Base-by-base conservation (phyloP, 1,284 basidiomycete genomes). In the Rhodotorula sp. region DNA sequence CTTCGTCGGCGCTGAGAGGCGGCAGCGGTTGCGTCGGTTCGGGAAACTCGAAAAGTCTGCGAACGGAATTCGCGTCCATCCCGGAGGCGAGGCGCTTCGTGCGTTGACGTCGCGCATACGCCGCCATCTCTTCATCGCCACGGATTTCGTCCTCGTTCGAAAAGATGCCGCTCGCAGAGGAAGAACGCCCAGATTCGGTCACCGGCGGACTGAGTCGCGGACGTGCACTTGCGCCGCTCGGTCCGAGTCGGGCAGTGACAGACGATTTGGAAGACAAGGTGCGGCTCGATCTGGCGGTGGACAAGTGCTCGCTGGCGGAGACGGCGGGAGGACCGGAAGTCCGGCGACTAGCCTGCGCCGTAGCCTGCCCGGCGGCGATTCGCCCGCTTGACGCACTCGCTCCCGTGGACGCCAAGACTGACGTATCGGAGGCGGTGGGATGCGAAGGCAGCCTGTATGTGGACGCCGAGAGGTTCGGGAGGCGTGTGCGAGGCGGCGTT, bases 61-160 rank as follows among this genome's bases (percentile, higher is more conserved):
- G 92, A 62, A 99, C 82, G 75, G 97, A 92, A 73, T 91, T 89
- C 79, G 91, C 91, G 14, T 80, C 79, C 10, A 90, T 88, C 50
- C 94, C 93, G 26, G 86, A 85, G 3, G 93, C 90, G 67, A 95
- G 82, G 80, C 91, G 93, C 83, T 93, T 92, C 19, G 90, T 88
- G 76, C 94, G 90, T 77, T 97, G 91, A 47, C 94, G 87, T 75
- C 88, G 87, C 71, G 98, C 93, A 81, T 97, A 99, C 71, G 91
- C 89, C 78, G 91, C 84, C 95, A 99, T 99, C 83, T 99, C 97
- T 73, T 94, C 92, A 79, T 99, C 97, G 28, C 92, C 97, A 19
- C 90, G 82, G 2, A 89, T 71, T 81, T 98, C 94, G 76, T 99
- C 97, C 73, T 99, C 95, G 74, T 79, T 78, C 28, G 48, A 66